Base-by-base conservation (phyloP, 2,329 filamentous ascomycete species). In the Claviceps maximensis region DNA sequence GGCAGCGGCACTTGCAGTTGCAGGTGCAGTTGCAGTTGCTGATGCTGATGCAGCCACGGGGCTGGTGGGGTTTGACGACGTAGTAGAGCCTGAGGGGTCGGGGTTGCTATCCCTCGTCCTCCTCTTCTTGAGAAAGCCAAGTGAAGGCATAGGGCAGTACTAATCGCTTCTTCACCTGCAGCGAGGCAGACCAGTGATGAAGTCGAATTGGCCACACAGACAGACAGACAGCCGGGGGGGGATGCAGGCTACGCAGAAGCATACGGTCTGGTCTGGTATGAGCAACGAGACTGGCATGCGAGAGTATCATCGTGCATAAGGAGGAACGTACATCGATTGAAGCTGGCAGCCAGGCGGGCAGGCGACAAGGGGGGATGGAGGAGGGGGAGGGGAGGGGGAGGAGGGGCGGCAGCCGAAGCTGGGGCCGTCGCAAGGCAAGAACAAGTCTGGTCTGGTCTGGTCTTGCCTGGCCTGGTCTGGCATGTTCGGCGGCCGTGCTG, bases 101-200 rank as follows among this genome's bases (percentile, higher is more conserved):
- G 80, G 77, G 67, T 83, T 80, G 67, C 83, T 86, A 76, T 96
- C 89, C 82, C 89, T 94, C 74, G 89, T 95, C 81, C 89, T 85
- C 80, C 95, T 95, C 82, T 95, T 97, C 81, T 96, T 96, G 69
- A 97, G 82, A 68, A 96, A 89, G 71, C 89, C 89, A 77, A 96
- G 81, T 71, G 82, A 87, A 83, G 90, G 93, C 93, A 98, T 97
- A 66, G 65, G 69, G 44, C 48, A 53, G 47, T 36, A n/a, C n/a
- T n/a, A n/a, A n/a, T 60, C 60, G 51, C 47, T 57, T 53, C 52
- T 56, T 50, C 45, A 47, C 51, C 47, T 52, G 55, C 51, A 33
- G 51, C 23, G 45, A 52, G 49, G 52, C 48, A 45, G 53, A 45
- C 33, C 41, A 47, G 23, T 36, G 23, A 41, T 47, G 36, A 46